These are phyloP conservation scores for Wickerhamomyces subpelliculosus DNA, from an alignment of 805 yeast species.

Conservation along the genomic window DNA sequence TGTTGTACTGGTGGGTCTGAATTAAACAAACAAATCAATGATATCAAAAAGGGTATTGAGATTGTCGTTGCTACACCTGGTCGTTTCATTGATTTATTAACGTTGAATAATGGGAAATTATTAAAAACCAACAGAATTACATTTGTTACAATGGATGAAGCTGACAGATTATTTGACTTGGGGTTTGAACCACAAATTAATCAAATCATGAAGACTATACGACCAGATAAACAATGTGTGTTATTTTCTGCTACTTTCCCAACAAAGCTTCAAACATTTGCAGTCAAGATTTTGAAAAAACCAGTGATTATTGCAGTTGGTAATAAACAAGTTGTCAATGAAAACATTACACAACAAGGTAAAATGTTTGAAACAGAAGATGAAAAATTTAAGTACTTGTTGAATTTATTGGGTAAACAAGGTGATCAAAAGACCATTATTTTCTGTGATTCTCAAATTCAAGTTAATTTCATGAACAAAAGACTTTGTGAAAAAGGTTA, in stretches of 20 bases:
- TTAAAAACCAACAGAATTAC: slow-evolving; percentile 59
- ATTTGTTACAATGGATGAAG: slow-evolving; percentile 88
- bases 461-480: slow-evolving; percentile 66
- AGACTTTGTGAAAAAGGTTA: slow-evolving; percentile 47
- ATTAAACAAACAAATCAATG: slow-evolving; percentile 74
- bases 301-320: slow-evolving; percentile 81
- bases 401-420: slow-evolving; percentile 46
- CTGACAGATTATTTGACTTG: slow-evolving; percentile 93
- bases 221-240: slow-evolving; percentile 87
- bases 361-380: slow-evolving; percentile 47
- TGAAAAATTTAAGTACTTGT: slow-evolving; percentile 48
- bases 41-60: slow-evolving; percentile 69
- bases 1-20: slow-evolving; percentile 93
- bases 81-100: slow-evolving; percentile 77
- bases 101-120: slow-evolving; percentile 77
- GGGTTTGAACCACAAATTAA: slow-evolving; percentile 96
- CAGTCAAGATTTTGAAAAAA: slow-evolving; percentile 50
- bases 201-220: slow-evolving; percentile 64
- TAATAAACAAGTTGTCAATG: slow-evolving; percentile 71
- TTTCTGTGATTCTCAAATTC: slow-evolving; percentile 84
- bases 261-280: slow-evolving; percentile 65
- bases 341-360: slow-evolving; percentile 69
- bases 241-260: slow-evolving; percentile 95
- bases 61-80: slow-evolving; percentile 94
- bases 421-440: slow-evolving; percentile 52